These are phyloP conservation scores for Aspergillus ochraceus DNA, from an alignment of 2,329 filamentous ascomycete species.

Conservation along the genomic window DNA sequence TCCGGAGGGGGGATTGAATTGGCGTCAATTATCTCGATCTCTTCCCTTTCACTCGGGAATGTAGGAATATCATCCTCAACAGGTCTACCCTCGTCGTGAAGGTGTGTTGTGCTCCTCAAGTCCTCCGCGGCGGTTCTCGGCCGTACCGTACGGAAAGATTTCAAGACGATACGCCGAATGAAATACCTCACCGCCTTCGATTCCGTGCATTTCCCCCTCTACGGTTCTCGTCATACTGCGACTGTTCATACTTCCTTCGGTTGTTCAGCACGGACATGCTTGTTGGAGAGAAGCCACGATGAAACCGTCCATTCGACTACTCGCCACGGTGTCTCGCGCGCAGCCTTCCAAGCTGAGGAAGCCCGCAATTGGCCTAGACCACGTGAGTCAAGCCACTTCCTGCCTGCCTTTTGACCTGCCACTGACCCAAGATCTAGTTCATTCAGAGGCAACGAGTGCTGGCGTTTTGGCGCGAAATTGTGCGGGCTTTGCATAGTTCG, in stretches of 20 bases:
- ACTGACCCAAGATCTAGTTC: slow-evolving; percentile 31
- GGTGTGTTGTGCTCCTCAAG: too few species aligned
- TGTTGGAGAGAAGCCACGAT: slow-evolving; percentile 18
- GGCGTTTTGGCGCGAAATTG: slow-evolving; percentile 45
- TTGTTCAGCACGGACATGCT: background rate
- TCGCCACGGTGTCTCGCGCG: slow-evolving; percentile 31
- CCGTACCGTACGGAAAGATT: background rate
- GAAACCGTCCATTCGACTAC: slow-evolving; percentile 28
- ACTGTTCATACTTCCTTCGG: background rate
- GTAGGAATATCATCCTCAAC: too few species aligned
- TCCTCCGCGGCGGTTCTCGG: background rate
- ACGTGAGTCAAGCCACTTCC: slow-evolving; percentile 29
- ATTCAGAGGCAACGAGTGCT: slow-evolving; percentile 45
- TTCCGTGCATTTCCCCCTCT: slow-evolving; percentile 1
- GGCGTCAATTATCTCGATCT: background rate
- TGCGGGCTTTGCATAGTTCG: slow-evolving; percentile 42
- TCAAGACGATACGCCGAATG: slow-evolving; percentile 2
- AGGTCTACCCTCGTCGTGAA: background rate
- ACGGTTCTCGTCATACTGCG: too few species aligned
- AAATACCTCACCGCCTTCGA: slow-evolving; percentile 11
- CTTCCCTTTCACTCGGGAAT: too few species aligned
- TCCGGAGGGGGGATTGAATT: background rate
- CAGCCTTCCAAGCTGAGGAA: slow-evolving; percentile 36
- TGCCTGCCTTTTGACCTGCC: background rate
- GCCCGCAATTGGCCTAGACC: slow-evolving; percentile 39